phyloP scores from a whole-genome alignment of 352 stramenopile species.

The Blastocystis sp. region DNA sequence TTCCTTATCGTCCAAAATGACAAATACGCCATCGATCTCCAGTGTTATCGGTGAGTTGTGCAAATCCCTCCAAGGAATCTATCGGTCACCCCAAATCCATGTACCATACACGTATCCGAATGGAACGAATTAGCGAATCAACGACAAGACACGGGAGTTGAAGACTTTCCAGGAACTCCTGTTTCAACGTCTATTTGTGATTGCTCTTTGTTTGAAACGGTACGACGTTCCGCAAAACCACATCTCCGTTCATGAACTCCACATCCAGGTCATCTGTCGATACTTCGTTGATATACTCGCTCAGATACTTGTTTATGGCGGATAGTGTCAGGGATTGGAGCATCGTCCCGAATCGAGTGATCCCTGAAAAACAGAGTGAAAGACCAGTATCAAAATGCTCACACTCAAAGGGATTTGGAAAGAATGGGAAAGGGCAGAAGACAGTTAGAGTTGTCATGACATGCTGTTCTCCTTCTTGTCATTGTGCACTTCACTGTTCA shows the following conservation, averaged over 20 bases:
- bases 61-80: conserved; percentile 57
- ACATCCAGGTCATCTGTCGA: not conserved
- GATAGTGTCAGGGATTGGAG: not conserved
- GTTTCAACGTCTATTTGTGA: conserved; percentile 38
- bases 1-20: conserved; percentile 1
- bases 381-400: too few relatives aligned
- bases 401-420: too few relatives aligned
- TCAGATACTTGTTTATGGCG: conserved; percentile 40
- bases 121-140: not conserved
- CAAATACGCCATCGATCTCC: not conserved
- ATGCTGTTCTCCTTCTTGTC: too few relatives aligned
- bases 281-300: conserved; percentile 33
- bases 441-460: too few relatives aligned
- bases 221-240: conserved; percentile 48
- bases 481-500: too few relatives aligned
- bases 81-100: not conserved
- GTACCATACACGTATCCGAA: conserved; percentile 10
- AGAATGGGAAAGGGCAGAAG: too few relatives aligned
- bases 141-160: not conserved
- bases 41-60: conserved; percentile 12
- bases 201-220: not conserved
- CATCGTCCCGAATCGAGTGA: too few relatives aligned
- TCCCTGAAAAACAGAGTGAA: too few relatives aligned
- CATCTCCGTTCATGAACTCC: conserved; percentile 7
- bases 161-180: not conserved